Evolutionary conservation across 2,329 filamentous ascomycete species (phyloP), one percentile per base, ranked within the genome.

Genomic region (Cytospora piceae): DNA sequence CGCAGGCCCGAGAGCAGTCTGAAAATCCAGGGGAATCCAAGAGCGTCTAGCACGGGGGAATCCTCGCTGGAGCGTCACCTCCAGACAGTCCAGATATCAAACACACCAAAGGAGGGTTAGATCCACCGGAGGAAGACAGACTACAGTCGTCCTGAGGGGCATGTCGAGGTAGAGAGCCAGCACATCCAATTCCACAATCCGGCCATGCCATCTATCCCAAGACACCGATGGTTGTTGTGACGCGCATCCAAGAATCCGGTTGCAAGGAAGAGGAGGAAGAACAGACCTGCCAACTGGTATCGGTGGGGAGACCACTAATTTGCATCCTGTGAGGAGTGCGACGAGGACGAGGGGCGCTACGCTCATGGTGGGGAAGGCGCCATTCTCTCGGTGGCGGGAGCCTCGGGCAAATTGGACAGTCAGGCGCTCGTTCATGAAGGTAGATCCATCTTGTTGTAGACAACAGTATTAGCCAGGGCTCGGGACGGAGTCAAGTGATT

Each of bases 261-360:
- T 76, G 78, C 77, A 83, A 85, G 74, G 77, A 85, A 86, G 81
- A 81, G 83, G 86, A 83, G 83, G 79, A 78, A 77, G 78, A 83
- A 91, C 95, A 95, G 90, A 99, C 95, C 95, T 99, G 95, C 95
- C 95, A 99, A 88, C 94, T 97, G 85, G 95, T 99, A 85, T 98
- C 94, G 82, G 88, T 89, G 78, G 94, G 94, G 80, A 99, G 92
- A 83, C 94, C 94, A 84, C 92, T 91, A 76, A 99, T 96, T 80
- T 94, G 90, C 95, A 99, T 98, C 79, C 95, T 91, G 80, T 94
- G 93, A 72, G 93, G 89, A 72, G 95, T 99, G 79, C 95, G 93
- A 76, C 95, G 91, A 71, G 95, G 95, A 76, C 95, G 92, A 71
- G 86, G 85, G 69, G 84, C 81, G 63, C 79, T 81, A 72, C 87